Conservation (phyloP, 306 rosid species). For the Prunus fruticosa region DNA sequence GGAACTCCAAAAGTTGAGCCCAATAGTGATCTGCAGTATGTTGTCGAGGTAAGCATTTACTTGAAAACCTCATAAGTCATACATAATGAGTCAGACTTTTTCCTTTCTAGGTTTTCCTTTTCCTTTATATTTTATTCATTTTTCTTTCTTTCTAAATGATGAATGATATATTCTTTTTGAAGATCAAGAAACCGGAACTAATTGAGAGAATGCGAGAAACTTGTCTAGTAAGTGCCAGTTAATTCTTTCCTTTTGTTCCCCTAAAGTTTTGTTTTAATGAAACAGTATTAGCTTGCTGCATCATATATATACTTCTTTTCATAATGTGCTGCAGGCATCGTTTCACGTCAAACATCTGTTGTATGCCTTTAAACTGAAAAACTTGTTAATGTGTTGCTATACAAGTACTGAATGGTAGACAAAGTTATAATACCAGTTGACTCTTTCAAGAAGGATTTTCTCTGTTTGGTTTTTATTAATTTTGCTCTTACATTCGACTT, state of each 20-base stretch:
- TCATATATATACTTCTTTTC: background rate
- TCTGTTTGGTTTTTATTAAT: too few species aligned
- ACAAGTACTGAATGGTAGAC: background rate
- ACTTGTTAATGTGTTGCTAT: background rate
- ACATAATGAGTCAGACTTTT: background rate
- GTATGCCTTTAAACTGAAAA: background rate
- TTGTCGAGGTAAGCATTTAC: constrained; percentile 64
- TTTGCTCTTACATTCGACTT: too few species aligned
- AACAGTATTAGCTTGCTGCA: background rate
- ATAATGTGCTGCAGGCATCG: background rate
- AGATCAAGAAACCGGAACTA: constrained; percentile 76
- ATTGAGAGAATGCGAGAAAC: constrained; percentile 85
- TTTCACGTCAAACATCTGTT: background rate
- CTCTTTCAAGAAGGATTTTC: background rate
- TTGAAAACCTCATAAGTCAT: background rate
- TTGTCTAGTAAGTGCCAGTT: constrained; percentile 55
- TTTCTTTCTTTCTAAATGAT: background rate
- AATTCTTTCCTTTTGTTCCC: background rate
- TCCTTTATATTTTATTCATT: background rate
- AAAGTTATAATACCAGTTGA: background rate
- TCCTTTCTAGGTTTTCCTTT: background rate
- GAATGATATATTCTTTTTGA: constrained; percentile 24
- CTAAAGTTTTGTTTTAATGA: background rate
- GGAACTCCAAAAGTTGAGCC: constrained; percentile 88
- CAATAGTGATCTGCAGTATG: constrained; percentile 66